These are phyloP conservation scores for Chalciporus piperatus DNA, from an alignment of 768 basidiomycete genomes.

Conservation along the genomic window DNA sequence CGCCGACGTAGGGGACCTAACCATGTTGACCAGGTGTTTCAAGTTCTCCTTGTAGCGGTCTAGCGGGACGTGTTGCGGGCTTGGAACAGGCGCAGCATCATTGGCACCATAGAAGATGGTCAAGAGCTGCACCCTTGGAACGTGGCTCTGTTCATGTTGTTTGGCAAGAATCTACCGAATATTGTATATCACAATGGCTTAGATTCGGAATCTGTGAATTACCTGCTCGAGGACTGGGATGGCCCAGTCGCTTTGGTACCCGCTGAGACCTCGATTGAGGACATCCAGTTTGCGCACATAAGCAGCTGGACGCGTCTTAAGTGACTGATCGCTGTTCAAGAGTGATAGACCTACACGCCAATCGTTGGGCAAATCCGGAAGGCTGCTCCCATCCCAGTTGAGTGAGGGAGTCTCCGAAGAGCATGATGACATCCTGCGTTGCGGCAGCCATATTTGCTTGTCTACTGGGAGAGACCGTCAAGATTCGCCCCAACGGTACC, in stretches of 20 bases:
- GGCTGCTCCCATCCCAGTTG: constrained; percentile 56
- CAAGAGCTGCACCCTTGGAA: constrained; percentile 67
- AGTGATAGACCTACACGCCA: constrained; percentile 39
- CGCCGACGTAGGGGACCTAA: constrained; percentile 59
- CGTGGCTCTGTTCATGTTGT: constrained; percentile 41
- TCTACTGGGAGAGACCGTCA: background rate
- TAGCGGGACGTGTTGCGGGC: constrained; percentile 75
- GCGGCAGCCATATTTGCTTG: constrained; percentile 47
- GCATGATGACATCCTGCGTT: constrained; percentile 64
- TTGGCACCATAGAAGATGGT: constrained; percentile 91
- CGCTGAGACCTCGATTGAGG: constrained; percentile 78
- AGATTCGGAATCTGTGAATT: background rate
- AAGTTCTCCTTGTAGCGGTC: constrained; percentile 64
- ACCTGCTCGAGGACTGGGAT: constrained; percentile 79
- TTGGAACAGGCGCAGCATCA: constrained; percentile 68
- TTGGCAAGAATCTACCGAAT: constrained; percentile 55
- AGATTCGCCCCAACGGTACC: background rate
- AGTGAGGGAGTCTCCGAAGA: constrained; percentile 83
- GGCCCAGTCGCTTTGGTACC: constrained; percentile 88
- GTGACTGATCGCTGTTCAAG: background rate
- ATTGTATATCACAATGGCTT: background rate
- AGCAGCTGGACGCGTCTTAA: constrained; percentile 43
- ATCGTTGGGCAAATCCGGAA: constrained; percentile 64
- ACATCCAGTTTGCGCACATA: constrained; percentile 84
- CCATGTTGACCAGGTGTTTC: constrained; percentile 54